phyloP scores from a whole-genome alignment of 164 flowering plant species.

The Nymphaea colorata region DNA sequence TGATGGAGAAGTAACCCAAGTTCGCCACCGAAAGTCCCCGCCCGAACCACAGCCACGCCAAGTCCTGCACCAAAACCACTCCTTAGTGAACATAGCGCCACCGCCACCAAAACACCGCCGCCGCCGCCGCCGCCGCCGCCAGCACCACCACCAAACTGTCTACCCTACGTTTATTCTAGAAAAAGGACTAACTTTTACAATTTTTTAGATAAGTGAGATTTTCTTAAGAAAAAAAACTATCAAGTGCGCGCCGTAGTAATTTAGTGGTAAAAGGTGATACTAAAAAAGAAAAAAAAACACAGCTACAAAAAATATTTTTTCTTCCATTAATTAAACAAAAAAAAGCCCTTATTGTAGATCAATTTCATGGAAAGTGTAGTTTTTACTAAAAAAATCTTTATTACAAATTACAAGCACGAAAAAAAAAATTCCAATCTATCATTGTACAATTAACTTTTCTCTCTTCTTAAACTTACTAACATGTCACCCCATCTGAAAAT shows the following conservation, averaged over 20 bases:
- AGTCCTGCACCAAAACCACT: slow-evolving; percentile 23
- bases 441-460: no score
- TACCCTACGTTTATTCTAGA: not conserved
- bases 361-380: no score
- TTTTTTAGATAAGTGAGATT: not conserved
- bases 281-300: no score
- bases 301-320: no score
- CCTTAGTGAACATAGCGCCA: not conserved
- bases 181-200: not conserved
- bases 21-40: slow-evolving; percentile 47
- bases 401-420: no score
- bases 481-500: no score
- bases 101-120: not conserved
- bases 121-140: not conserved
- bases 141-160: not conserved
- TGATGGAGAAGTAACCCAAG: slow-evolving; percentile 51
- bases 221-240: not conserved
- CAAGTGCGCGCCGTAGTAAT: not conserved
- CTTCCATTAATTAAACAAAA: no score
- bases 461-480: no score
- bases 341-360: no score
- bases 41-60: slow-evolving; percentile 85
- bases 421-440: no score
- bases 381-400: no score
- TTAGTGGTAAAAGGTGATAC: not conserved